Conservation (phyloP, 1,284 basidiomycete species). For the Ustilago hordei region DNA sequence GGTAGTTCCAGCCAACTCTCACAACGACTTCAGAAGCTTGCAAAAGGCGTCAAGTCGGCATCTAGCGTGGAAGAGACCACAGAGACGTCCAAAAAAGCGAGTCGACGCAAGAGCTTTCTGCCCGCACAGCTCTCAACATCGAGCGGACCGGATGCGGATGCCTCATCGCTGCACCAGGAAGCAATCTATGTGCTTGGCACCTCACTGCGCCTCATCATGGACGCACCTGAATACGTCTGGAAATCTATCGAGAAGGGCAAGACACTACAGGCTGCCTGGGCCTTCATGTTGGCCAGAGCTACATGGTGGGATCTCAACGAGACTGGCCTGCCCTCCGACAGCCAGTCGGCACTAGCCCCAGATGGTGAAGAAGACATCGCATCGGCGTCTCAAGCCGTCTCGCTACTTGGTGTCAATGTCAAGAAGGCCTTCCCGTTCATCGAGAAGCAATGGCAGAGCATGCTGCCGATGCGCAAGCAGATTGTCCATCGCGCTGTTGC, state of each 20-base stretch:
- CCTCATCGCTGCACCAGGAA: constrained; percentile 31
- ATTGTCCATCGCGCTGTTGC: constrained; percentile 42
- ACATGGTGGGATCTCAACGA: constrained; percentile 49
- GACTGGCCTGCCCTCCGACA: not conserved
- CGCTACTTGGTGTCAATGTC: constrained; percentile 41
- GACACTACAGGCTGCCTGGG: constrained; percentile 54
- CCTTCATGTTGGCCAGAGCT: constrained; percentile 49
- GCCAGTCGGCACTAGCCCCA: constrained; percentile 9
- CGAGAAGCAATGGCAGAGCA: constrained; percentile 54
- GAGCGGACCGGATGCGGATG: constrained; percentile 1
- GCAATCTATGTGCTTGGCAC: constrained; percentile 50
- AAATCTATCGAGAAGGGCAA: constrained; percentile 58
- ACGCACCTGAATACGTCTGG: constrained; percentile 58
- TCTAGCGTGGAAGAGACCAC: constrained; percentile 9
- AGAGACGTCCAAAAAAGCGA: constrained; percentile 8
- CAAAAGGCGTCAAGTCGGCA: constrained; percentile 23
- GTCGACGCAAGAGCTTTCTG: constrained; percentile 34
- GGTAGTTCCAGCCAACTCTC: constrained; percentile 45
- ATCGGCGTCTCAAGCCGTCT: constrained; percentile 30
- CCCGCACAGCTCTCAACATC: constrained; percentile 4
- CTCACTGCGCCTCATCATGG: constrained; percentile 55
- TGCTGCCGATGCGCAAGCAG: constrained; percentile 58
- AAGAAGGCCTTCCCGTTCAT: constrained; percentile 55
- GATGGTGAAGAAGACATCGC: constrained; percentile 23
- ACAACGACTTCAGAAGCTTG: constrained; percentile 34